Conservation (phyloP, 108 stramenopile genomes). For the Stephanodiscus minutulus region DNA sequence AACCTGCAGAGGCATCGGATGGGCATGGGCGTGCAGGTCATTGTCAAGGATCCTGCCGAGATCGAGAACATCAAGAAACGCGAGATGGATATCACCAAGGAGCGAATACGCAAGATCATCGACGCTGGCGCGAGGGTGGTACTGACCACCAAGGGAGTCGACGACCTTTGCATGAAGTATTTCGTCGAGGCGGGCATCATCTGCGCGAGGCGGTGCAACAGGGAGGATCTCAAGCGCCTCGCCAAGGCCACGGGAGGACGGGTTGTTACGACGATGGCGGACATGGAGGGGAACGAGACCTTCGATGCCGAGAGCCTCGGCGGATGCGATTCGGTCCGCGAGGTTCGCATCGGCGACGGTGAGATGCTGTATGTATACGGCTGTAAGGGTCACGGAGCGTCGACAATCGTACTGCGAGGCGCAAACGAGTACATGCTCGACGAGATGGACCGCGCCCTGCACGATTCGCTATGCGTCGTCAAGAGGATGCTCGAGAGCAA, state of each 20-base stretch:
- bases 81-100: constrained; percentile 99
- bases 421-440: constrained; percentile 99
- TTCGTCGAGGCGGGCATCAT: constrained; percentile 99
- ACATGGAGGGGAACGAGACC: constrained; percentile 98
- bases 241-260: constrained; percentile 98
- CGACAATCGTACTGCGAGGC: constrained; percentile 97
- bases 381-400: constrained; percentile 83
- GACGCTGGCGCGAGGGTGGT: constrained; percentile 96
- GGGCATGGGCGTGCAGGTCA: constrained; percentile 97
- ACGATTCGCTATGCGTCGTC: constrained; percentile 97
- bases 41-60: constrained; percentile 89
- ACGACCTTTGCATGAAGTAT: constrained; percentile 99
- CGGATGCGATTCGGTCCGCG: constrained; percentile 84
- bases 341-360: constrained; percentile 98
- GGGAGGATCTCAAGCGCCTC: constrained; percentile 97
- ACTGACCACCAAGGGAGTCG: constrained; percentile 98
- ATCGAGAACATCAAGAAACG: constrained; percentile 96
- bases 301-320: constrained; percentile 94
- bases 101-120: constrained; percentile 97
- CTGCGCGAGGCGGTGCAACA: constrained; percentile 92
- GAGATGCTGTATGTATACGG: constrained; percentile 98
- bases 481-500: constrained; percentile 98
- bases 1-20: constrained; percentile 98
- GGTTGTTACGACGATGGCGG: constrained; percentile 96
- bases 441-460: constrained; percentile 99